These are phyloP conservation scores for Aspergillus melleus DNA, from an alignment of 2,329 filamentous ascomycete genomes.

Conservation along the genomic window DNA sequence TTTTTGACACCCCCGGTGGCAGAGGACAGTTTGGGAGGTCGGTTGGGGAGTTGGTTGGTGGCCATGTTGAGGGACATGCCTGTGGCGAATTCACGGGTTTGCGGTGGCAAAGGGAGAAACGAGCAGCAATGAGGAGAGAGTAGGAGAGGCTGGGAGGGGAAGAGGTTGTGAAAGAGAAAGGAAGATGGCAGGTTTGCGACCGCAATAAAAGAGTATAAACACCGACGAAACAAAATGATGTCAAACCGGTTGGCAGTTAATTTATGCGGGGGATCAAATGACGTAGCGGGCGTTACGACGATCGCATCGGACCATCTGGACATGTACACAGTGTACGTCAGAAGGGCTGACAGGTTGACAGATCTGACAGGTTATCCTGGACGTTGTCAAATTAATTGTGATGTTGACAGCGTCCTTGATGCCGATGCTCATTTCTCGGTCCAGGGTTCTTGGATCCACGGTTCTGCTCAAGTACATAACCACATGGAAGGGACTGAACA, in stretches of 20 bases:
- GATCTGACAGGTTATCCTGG: no score
- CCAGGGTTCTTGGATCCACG: no score
- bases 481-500: no score
- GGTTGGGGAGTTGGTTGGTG: slow-evolving; percentile 21
- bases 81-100: no score
- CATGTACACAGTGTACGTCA: no score
- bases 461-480: no score
- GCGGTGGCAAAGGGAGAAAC: neutral
- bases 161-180: neutral
- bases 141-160: neutral
- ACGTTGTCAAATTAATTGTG: no score
- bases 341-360: no score
- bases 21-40: slow-evolving; percentile 13
- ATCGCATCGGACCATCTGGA: neutral
- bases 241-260: neutral
- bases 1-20: slow-evolving; percentile 16
- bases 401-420: no score
- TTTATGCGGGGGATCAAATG: neutral
- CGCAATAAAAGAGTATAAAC: no score
- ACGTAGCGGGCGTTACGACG: neutral
- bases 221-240: neutral
- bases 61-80: slow-evolving; percentile 30
- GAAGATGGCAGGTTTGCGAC: neutral
- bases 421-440: no score
- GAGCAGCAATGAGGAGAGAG: neutral